Evolutionary conservation across 164 flowering plant species (phyloP).

Genomic region (Amborella trichopoda): DNA sequence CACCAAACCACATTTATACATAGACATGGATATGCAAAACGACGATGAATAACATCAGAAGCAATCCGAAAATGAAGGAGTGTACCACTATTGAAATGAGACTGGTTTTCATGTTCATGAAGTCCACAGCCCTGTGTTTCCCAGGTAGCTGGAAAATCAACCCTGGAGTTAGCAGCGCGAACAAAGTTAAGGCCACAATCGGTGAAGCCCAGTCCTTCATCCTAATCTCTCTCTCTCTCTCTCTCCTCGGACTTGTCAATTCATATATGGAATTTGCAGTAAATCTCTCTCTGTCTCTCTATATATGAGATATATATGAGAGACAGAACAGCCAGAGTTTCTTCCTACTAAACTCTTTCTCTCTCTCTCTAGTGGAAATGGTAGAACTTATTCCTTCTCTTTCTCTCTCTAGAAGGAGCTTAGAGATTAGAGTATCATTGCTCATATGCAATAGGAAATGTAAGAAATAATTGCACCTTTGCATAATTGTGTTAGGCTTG

Average conservation of each 20-base stretch:
- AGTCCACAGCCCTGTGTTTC: conserved; percentile 42
- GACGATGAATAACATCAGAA: conserved; percentile 60
- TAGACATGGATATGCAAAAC: conserved; percentile 50
- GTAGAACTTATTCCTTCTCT: no score
- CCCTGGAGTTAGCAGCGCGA: conserved; percentile 64
- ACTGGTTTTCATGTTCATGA: conserved; percentile 72
- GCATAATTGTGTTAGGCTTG: no score
- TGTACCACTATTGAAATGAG: conserved; percentile 45
- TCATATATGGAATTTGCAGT: neutral
- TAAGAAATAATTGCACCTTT: no score
- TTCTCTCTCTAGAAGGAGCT: no score
- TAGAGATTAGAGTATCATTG: no score
- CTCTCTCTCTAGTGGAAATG: no score
- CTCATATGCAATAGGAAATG: no score
- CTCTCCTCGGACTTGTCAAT: neutral
- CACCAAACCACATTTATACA: no score
- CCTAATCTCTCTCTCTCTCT: conserved; percentile 3
- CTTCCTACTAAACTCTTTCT: neutral
- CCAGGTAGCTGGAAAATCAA: conserved; percentile 66
- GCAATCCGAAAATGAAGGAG: conserved; percentile 49
- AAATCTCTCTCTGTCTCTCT: neutral
- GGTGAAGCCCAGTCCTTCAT: conserved; percentile 83
- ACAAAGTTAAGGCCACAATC: conserved; percentile 54
- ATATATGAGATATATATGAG: neutral
- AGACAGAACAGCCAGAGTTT: neutral